phyloP scores from a whole-genome alignment of 768 basidiomycete genomes.

The Nevesoporus exiguus region DNA sequence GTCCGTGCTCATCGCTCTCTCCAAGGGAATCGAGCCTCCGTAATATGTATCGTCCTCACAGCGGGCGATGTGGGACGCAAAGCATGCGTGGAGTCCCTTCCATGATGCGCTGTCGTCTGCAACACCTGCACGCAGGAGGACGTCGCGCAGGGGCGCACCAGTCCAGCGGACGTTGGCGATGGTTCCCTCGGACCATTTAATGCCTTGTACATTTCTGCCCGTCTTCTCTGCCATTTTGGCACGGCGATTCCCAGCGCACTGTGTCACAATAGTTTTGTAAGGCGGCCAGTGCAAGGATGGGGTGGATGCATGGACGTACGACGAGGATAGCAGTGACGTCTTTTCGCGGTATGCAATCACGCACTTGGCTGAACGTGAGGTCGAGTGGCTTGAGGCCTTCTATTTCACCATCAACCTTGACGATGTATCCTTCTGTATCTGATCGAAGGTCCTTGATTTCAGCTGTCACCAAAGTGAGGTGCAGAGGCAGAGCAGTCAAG shows the following conservation, averaged over 20 bases:
- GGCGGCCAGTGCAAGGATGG: background rate
- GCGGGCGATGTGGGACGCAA: conserved; percentile 55
- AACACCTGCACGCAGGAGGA: conserved; percentile 48
- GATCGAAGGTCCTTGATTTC: conserved; percentile 24
- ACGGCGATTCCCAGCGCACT: conserved; percentile 67
- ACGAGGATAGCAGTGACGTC: conserved; percentile 54
- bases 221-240: conserved; percentile 61
- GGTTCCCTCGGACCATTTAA: conserved; percentile 66
- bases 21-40: conserved; percentile 59
- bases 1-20: conserved; percentile 43
- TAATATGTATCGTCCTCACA: conserved; percentile 63
- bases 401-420: conserved; percentile 29
- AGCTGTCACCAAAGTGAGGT: conserved; percentile 10
- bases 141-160: conserved; percentile 54
- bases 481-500: background rate
- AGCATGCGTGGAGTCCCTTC: conserved; percentile 49
- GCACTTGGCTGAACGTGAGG: conserved; percentile 22
- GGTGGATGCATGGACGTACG: conserved; percentile 32
- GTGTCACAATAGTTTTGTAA: background rate
- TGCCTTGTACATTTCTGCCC: conserved; percentile 45
- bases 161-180: conserved; percentile 68
- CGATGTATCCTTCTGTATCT: conserved; percentile 18
- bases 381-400: conserved; percentile 10
- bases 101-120: conserved; percentile 16
- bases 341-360: conserved; percentile 13